phyloP scores from a whole-genome alignment of 148 eudicot species.

The Euryodendron excelsum region DNA sequence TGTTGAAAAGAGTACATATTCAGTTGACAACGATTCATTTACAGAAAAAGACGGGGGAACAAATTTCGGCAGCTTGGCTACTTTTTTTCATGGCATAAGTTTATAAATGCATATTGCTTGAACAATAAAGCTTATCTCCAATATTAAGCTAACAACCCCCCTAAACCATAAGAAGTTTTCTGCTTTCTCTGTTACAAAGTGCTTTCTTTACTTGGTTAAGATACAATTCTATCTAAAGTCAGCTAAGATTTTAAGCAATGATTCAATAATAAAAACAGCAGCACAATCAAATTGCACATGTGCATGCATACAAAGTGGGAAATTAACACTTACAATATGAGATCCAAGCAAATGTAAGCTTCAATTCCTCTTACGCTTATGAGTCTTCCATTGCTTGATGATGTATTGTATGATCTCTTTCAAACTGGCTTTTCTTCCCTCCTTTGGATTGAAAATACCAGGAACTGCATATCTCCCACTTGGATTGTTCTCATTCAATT shows the following conservation, averaged over 20 bases:
- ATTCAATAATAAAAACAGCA: not conserved
- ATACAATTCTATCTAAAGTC: not conserved
- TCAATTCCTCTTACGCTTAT: conserved; percentile 35
- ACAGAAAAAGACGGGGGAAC: not conserved
- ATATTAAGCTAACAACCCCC: not conserved
- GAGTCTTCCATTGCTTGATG: conserved; percentile 33
- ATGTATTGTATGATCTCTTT: conserved; percentile 46
- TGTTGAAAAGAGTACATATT: not conserved
- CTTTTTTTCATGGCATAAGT: not conserved
- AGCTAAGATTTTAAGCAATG: not conserved
- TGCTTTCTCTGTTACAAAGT: not conserved
- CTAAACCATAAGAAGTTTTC: not conserved
- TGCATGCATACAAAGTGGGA: no score
- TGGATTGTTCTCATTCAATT: conserved; percentile 56
- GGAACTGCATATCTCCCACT: conserved; percentile 52
- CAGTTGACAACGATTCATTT: not conserved
- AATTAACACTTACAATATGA: not conserved
- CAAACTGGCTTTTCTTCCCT: conserved; percentile 46
- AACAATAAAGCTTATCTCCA: no score
- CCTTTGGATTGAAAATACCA: conserved; percentile 51
- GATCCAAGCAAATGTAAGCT: not conserved
- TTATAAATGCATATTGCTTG: no score
- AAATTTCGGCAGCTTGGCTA: not conserved
- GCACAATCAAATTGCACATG: not conserved
- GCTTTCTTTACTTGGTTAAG: no score